A percentile compares a stretch with the other conserved stretches of the same genome.
Evolutionary conservation across 2,329 filamentous ascomycete genomes (phyloP).

Genomic region (Nemania sp.): DNA sequence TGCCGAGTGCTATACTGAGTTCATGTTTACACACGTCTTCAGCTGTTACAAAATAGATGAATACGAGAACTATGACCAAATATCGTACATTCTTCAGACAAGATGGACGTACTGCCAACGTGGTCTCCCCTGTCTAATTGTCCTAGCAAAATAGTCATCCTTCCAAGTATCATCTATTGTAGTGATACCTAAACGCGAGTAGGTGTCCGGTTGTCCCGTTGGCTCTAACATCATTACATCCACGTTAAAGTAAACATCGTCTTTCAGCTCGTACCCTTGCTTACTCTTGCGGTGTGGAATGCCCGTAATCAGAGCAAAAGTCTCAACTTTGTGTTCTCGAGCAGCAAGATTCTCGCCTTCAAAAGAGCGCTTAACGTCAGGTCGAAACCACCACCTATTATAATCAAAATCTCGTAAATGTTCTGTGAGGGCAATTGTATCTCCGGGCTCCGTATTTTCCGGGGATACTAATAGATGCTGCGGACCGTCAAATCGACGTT

Average conservation of each 20-base stretch:
- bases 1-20: too few relatives aligned
- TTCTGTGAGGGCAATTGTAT: too few relatives aligned
- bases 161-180: neutral
- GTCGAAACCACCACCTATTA: neutral
- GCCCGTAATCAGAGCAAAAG: slow-evolving; percentile 16
- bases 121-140: slow-evolving; percentile 12
- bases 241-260: neutral
- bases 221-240: slow-evolving; percentile 7
- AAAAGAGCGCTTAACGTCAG: neutral
- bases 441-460: neutral
- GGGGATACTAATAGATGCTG: neutral
- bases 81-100: neutral
- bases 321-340: slow-evolving; percentile 4
- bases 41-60: neutral
- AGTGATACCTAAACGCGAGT: slow-evolving; percentile 3
- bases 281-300: neutral
- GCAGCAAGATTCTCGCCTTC: neutral
- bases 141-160: neutral
- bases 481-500: too few relatives aligned
- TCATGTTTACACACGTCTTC: too few relatives aligned
- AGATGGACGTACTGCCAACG: slow-evolving; percentile 17
- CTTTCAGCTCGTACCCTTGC: too few relatives aligned
- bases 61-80: neutral
- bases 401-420: too few relatives aligned
- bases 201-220: neutral